Evolutionary conservation across 2,329 filamentous ascomycete genomes (phyloP).

Genomic region (Neofusicoccum cordaticola): DNA sequence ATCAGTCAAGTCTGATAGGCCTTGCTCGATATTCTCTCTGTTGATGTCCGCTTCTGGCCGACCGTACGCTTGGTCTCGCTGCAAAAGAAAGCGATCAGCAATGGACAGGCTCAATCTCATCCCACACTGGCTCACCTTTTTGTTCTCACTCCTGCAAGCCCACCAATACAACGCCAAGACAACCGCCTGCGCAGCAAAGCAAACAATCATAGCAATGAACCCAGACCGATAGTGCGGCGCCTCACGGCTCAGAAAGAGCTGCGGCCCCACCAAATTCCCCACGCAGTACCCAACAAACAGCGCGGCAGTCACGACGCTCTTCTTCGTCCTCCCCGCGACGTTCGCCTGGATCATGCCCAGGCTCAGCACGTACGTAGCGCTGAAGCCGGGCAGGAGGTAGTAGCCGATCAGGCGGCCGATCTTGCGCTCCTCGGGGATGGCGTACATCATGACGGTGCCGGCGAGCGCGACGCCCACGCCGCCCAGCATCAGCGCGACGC

Average conservation of each 20-base stretch:
- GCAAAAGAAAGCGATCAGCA: background rate
- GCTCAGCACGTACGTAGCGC: background rate
- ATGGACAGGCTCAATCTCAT: background rate
- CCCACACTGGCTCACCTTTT: background rate
- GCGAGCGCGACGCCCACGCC: background rate
- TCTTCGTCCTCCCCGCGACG: slow-evolving; percentile 30
- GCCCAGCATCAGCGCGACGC: background rate
- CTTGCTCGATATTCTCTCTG: background rate
- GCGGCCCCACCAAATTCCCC: slow-evolving; percentile 6
- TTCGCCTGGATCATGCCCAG: slow-evolving; percentile 23
- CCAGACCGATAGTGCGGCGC: slow-evolving; percentile 8
- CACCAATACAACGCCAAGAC: slow-evolving; percentile 6
- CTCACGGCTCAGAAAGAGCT: slow-evolving; percentile 9
- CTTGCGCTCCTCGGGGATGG: background rate
- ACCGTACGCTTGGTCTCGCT: background rate
- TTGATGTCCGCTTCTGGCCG: background rate
- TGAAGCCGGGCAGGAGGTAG: slow-evolving; percentile 9
- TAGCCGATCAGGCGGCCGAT: background rate
- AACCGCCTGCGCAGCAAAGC: slow-evolving; percentile 15
- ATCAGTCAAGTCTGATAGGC: slow-evolving; percentile 2
- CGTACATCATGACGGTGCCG: slow-evolving; percentile 14
- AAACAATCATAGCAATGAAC: slow-evolving; percentile 1
- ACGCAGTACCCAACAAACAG: slow-evolving; percentile 14
- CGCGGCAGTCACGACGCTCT: slow-evolving; percentile 22
- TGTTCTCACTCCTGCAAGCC: slow-evolving; percentile 18